Evolutionary conservation across 2,329 filamentous ascomycete species (phyloP).

Genomic region (Sporothrix curviconia): DNA sequence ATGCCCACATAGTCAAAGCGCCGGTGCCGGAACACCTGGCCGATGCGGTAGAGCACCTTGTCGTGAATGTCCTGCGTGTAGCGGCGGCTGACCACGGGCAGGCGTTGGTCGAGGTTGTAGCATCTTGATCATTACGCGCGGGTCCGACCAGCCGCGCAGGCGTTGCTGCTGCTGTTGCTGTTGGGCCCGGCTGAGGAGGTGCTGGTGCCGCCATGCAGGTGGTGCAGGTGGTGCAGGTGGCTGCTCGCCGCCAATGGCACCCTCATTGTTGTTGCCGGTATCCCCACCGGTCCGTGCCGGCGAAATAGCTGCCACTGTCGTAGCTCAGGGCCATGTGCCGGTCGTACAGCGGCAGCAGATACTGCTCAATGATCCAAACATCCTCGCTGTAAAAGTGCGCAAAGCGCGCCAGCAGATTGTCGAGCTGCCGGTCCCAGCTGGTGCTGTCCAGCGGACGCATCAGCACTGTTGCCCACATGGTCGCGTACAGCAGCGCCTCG

Average conservation of each 20-base stretch:
- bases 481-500: slow-evolving; percentile 59
- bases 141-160: slow-evolving; percentile 27
- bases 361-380: slow-evolving; percentile 61
- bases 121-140: slow-evolving; percentile 32
- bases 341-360: slow-evolving; percentile 58
- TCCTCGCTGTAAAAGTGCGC: slow-evolving; percentile 64
- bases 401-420: slow-evolving; percentile 58
- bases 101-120: slow-evolving; percentile 38
- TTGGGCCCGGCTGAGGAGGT: too few relatives aligned
- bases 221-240: neutral
- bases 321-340: slow-evolving; percentile 40
- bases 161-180: slow-evolving; percentile 21
- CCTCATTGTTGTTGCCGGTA: neutral
- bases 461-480: slow-evolving; percentile 63
- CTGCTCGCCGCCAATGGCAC: neutral
- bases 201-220: too few relatives aligned
- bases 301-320: slow-evolving; percentile 32
- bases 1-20: slow-evolving; percentile 74
- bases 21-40: slow-evolving; percentile 77
- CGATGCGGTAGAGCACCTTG: slow-evolving; percentile 60
- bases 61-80: slow-evolving; percentile 30
- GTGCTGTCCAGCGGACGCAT: slow-evolving; percentile 41
- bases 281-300: slow-evolving; percentile 26
- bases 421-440: slow-evolving; percentile 56
- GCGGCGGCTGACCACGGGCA: slow-evolving; percentile 29